Percentiles rank a stretch among this genome's conserved stretches.
phyloP scores from a whole-genome alignment of 2,329 filamentous ascomycete species.

The Ophiostoma quercus region DNA sequence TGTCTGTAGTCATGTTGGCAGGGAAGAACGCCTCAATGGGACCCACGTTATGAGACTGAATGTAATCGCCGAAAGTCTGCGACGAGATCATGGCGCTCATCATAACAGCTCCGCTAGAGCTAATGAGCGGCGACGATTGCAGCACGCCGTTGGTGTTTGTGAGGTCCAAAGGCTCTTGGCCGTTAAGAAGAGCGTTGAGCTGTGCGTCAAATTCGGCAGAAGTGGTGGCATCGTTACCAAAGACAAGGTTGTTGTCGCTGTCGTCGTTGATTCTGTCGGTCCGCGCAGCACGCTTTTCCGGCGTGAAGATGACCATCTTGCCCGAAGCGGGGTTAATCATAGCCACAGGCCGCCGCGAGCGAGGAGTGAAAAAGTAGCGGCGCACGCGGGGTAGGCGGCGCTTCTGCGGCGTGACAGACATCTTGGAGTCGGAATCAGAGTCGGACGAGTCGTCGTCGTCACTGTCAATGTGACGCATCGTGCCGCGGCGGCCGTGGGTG shows the following conservation, averaged over 20 bases:
- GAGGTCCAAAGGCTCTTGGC: neutral
- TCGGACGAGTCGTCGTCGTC: constrained; percentile 46
- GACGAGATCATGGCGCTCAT: constrained; percentile 64
- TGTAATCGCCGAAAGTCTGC: constrained; percentile 51
- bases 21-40: constrained; percentile 73
- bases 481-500: constrained; percentile 44
- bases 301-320: constrained; percentile 61
- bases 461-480: constrained; percentile 33
- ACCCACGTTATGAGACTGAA: constrained; percentile 61
- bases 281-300: constrained; percentile 34
- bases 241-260: neutral
- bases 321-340: constrained; percentile 53
- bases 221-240: neutral
- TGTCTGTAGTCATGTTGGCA: constrained; percentile 51
- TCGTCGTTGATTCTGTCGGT: constrained; percentile 12
- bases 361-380: constrained; percentile 50
- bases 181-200: constrained; percentile 2
- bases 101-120: constrained; percentile 60
- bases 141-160: constrained; percentile 30
- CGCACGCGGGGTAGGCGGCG: constrained; percentile 51
- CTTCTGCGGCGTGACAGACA: constrained; percentile 40
- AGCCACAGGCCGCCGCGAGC: constrained; percentile 53
- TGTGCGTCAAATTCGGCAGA: constrained; percentile 4
- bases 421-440: constrained; percentile 49
- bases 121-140: constrained; percentile 54